Evolutionary conservation across 2,329 filamentous ascomycete species (phyloP), one percentile per base, ranked within the genome.

Genomic region (Lasiodiplodia sp.): DNA sequence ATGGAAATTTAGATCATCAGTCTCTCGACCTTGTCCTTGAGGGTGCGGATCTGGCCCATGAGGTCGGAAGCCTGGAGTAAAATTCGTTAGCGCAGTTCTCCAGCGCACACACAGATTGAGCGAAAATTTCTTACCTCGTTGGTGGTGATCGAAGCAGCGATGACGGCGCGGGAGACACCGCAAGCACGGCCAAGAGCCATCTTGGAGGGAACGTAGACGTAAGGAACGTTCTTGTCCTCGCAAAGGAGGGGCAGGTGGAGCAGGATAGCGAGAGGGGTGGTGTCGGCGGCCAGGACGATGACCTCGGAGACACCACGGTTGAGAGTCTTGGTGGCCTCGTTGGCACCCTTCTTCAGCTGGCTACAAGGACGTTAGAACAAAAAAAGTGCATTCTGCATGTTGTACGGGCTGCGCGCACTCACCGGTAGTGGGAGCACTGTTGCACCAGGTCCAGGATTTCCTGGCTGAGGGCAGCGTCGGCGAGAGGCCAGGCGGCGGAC

Each of bases 11-110:
- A 97, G 84, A 97, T 97, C 86, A 95, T 94, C 74, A 97, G 87
- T 76, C 94, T 89, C 87, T 98, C 95, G 68, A 98, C 92, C 89
- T 97, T 96, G 83, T 96, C 92, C 86, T 95, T 96, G 78, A 97
- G 86, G 72, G 90, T 87, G 75, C 92, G 88, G 82, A 98, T 97
- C 86, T 96, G 93, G 77, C 88, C 88, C 81, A 91, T 92, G 70
- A 98, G 86, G 82, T 97, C 94, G 77, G 82, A 75, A 62, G 57
- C 66, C 66, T 68, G 23, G 16, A 18, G 28, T 18, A 44, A 21
- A 64, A 23, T 16, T 18, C 6, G 21, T 64, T 44, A 69, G 62
- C 40, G 8, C 8, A 25, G 12, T 14, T 12, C 11, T 25, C 18
- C 18, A 11, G 21, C 12, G 51, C 8, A 38, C 10, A 31, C 21